Percentiles rank a stretch among this genome's conserved stretches.
Conservation (phyloP, 805 yeast species). For the Candida alai region DNA sequence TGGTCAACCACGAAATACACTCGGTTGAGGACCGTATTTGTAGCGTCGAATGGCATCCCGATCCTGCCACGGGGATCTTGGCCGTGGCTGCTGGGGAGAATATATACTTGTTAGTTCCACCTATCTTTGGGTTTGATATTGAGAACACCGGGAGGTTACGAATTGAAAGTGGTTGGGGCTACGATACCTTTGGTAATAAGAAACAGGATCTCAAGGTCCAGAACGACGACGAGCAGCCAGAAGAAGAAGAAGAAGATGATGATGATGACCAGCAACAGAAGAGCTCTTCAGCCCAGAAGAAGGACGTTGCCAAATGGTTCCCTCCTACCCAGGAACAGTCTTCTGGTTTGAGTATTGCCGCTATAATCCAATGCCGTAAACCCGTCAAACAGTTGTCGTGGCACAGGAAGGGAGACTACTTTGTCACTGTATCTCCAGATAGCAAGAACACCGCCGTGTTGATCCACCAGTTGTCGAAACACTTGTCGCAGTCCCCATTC, state of each 20-base stretch:
- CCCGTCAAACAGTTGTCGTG: conserved; percentile 81
- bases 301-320: conserved; percentile 74
- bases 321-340: conserved; percentile 66
- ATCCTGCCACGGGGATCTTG: conserved; percentile 63
- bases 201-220: conserved; percentile 37
- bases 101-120: conserved; percentile 79
- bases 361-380: conserved; percentile 61
- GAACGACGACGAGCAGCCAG: conserved; percentile 36
- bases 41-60: conserved; percentile 88
- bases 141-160: conserved; percentile 77
- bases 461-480: conserved; percentile 92
- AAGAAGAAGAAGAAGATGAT: conserved; percentile 22
- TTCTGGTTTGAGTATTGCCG: conserved; percentile 63
- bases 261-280: conserved; percentile 6
- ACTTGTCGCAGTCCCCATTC: conserved; percentile 94
- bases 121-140: conserved; percentile 81
- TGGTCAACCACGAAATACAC: conserved; percentile 49
- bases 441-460: conserved; percentile 84
- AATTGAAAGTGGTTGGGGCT: conserved; percentile 91
- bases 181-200: conserved; percentile 57
- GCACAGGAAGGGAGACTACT: conserved; percentile 97
- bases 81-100: conserved; percentile 83
- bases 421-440: conserved; percentile 95
- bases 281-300: conserved; percentile 23
- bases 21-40: conserved; percentile 79